A percentile compares a stretch with the other conserved stretches of the same genome.
Evolutionary conservation across 345 rosid genomes (phyloP).

Genomic region (Litchi chinensis): DNA sequence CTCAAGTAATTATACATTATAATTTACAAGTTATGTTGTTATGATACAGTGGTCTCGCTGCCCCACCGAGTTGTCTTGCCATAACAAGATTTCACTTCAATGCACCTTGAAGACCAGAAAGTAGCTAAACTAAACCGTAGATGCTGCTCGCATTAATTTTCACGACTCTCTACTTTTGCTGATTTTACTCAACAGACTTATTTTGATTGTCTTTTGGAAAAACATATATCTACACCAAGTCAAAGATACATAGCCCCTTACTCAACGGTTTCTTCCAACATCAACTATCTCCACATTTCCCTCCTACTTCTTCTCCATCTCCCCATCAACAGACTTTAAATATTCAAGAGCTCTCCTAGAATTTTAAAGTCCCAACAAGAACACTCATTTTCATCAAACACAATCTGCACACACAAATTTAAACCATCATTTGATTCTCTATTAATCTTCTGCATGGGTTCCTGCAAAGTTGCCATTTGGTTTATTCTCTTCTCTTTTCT

Average conservation of each 20-base stretch:
- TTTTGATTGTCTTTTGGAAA: background rate
- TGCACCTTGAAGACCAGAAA: background rate
- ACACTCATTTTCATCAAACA: background rate
- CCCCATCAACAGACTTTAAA: background rate
- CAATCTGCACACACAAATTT: background rate
- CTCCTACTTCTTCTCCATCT: slow-evolving; percentile 17
- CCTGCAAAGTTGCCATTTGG: slow-evolving; percentile 11
- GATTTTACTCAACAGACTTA: slow-evolving; percentile 12
- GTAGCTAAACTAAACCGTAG: too few species aligned
- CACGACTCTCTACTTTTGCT: background rate
- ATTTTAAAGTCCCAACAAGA: slow-evolving; percentile 3
- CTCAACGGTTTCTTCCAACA: background rate
- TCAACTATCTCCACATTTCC: slow-evolving; percentile 18
- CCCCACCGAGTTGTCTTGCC: too few species aligned
- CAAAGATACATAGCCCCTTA: slow-evolving; percentile 9
- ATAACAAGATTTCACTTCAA: too few species aligned
- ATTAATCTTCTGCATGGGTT: background rate
- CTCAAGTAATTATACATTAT: too few species aligned
- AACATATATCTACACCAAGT: slow-evolving; percentile 1
- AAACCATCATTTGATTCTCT: slow-evolving; percentile 21
- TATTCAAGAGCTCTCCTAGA: background rate
- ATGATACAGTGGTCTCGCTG: too few species aligned
- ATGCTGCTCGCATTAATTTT: background rate
- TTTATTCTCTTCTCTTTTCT: slow-evolving; percentile 26
- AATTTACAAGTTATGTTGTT: too few species aligned